Evolutionary conservation across 176 grass and related monocot genomes (phyloP), one percentile per base, ranked within the genome.

Genomic region (Cocos nucifera): DNA sequence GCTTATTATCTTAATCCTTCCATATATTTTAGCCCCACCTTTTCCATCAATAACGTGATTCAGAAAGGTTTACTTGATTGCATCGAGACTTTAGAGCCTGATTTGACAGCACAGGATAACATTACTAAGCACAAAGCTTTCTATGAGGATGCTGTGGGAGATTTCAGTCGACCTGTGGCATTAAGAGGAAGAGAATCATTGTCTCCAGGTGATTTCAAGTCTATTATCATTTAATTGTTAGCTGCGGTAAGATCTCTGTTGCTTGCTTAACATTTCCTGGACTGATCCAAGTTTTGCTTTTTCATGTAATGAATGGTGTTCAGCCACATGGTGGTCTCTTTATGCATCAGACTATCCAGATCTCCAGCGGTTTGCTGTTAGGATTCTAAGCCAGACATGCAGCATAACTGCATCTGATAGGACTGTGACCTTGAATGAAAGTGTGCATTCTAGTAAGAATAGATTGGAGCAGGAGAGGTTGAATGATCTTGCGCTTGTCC

Each of bases 321-420:
- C 50, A 83, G 74, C 65, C 72, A 63, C 69, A 58, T 83, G 74
- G 69, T 83, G 80, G 80, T 62, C 75, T 25, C 52, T 72, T 49
- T 78, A 72, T 58, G 74, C 26, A 19, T 67, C 70, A 24, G 74
- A 78, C 57, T 67, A 62, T 32, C 63, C 63, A 4, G 56, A 78
- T 49, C 69, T 78, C 44, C 63, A 78, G 53, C 63, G 62, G 49
- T 83, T 78, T 63, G 74, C 63, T 58, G 32, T 78, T 51, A 44
- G 57, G 50, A 69, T 83, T 53, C 21, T 83, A 49, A 78, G 70
- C 62, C 69, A 80, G 19, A 73, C 69, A 70, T 80, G 70, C 17
- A 74, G 70, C 39, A 66, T 72, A 25, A 39, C 63, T 62, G 39
- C 49, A 22, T 73, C 57, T 56, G 63, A 54, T 22, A 28, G 57